These are phyloP conservation scores for Venturia oleaginea DNA, from an alignment of 2,329 filamentous ascomycete genomes.

Conservation along the genomic window DNA sequence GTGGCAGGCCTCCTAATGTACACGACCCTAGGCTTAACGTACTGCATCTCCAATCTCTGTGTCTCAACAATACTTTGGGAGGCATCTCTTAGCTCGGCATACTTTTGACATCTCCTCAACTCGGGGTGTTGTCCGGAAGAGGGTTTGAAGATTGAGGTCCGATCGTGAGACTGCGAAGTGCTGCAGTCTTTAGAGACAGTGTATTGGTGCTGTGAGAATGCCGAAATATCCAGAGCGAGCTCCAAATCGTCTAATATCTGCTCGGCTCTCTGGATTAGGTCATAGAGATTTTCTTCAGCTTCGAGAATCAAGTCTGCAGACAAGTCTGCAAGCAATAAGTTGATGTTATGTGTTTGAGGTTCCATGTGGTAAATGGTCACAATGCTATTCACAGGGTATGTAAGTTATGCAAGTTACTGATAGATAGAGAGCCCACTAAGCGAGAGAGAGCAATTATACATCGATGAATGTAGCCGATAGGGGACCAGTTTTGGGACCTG, in stretches of 20 bases:
- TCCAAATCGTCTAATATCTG: constrained; percentile 18
- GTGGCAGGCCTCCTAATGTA: constrained; percentile 18
- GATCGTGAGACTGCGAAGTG: constrained; percentile 16
- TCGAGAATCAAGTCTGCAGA: constrained; percentile 17
- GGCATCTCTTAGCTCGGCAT: constrained; percentile 17
- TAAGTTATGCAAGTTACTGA: constrained; percentile 16
- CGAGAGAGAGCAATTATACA: constrained; percentile 17
- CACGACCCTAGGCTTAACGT: constrained; percentile 17
- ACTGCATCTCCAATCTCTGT: constrained; percentile 18
- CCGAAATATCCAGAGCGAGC: constrained; percentile 17
- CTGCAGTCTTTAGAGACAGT: constrained; percentile 18
- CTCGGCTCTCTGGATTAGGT: constrained; percentile 17
- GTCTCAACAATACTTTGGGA: constrained; percentile 17
- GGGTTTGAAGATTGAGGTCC: constrained; percentile 17
- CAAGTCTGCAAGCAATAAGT: constrained; percentile 17
- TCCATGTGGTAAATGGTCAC: constrained; percentile 16
- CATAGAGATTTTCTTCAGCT: constrained; percentile 18
- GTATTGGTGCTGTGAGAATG: constrained; percentile 17
- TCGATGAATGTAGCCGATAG: constrained; percentile 16
- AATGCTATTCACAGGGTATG: constrained; percentile 15
- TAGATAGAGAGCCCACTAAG: constrained; percentile 16
- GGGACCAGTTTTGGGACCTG: constrained; percentile 17
- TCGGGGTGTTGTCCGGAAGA: constrained; percentile 17
- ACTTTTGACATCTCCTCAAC: constrained; percentile 18
- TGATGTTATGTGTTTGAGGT: constrained; percentile 17